Evolutionary conservation across 1,284 basidiomycete genomes (phyloP).

Genomic region (Leccinum solheimii): DNA sequence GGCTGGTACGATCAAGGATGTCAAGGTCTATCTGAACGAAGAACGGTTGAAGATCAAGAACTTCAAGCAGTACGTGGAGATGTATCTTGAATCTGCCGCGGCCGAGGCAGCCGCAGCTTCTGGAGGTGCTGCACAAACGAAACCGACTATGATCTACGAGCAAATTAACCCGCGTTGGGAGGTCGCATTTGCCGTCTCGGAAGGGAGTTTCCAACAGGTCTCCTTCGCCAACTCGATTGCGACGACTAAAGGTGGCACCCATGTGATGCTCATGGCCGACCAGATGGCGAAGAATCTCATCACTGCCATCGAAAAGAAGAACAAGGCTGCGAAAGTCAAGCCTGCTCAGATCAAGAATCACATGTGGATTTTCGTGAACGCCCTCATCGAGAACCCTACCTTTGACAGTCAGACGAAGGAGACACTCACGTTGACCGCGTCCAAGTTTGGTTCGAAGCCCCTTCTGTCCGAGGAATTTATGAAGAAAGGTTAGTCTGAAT

Average conservation of each 20-base stretch:
- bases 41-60: slow-evolving; percentile 91
- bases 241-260: slow-evolving; percentile 96
- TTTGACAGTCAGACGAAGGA: slow-evolving; percentile 99
- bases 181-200: slow-evolving; percentile 92
- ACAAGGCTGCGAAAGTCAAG: slow-evolving; percentile 93
- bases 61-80: slow-evolving; percentile 97
- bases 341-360: slow-evolving; percentile 94
- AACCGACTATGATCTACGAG: slow-evolving; percentile 85
- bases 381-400: slow-evolving; percentile 95
- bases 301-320: slow-evolving; percentile 90
- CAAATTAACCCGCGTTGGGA: slow-evolving; percentile 87
- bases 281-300: slow-evolving; percentile 87
- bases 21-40: slow-evolving; percentile 94
- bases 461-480: slow-evolving; percentile 87
- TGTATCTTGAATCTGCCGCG: slow-evolving; percentile 81
- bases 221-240: slow-evolving; percentile 99
- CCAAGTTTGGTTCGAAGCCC: slow-evolving; percentile 91
- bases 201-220: slow-evolving; percentile 89
- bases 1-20: slow-evolving; percentile 91
- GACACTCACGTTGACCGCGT: slow-evolving; percentile 83
- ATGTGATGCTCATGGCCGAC: slow-evolving; percentile 86
- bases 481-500: slow-evolving; percentile 78
- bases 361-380: slow-evolving; percentile 98
- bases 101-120: slow-evolving; percentile 65
- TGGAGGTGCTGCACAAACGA: slow-evolving; percentile 73